phyloP scores from a whole-genome alignment of 805 yeast species.

The Groenewaldozyma tartarivorans region DNA sequence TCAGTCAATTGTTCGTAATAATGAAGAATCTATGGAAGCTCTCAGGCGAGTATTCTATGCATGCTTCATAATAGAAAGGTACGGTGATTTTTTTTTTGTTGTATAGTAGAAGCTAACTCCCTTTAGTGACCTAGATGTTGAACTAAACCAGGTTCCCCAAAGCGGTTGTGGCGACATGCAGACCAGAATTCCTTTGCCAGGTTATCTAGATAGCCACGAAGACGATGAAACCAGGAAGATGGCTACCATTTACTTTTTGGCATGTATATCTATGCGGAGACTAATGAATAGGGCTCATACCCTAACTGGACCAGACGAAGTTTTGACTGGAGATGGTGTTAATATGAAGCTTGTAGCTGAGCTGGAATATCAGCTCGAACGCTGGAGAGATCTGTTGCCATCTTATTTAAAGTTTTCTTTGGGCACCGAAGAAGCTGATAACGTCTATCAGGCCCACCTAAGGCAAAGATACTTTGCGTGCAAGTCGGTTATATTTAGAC shows the following conservation, averaged over 20 bases:
- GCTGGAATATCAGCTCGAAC: constrained; percentile 12
- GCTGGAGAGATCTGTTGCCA: constrained; percentile 14
- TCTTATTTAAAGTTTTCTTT: constrained; percentile 4
- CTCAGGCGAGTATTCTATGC: constrained; percentile 10
- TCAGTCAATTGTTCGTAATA: background rate
- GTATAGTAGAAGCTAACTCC: background rate
- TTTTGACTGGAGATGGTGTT: constrained; percentile 2
- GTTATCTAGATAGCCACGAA: constrained; percentile 9
- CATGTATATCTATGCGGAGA: constrained; percentile 15
- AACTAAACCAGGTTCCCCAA: constrained; percentile 12
- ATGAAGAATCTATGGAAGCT: constrained; percentile 7
- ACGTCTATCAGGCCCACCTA: constrained; percentile 12
- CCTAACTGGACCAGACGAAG: constrained; percentile 7
- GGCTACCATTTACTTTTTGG: constrained; percentile 12
- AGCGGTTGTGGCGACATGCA: constrained; percentile 11
- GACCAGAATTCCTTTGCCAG: constrained; percentile 7
- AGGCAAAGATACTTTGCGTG: constrained; percentile 15
- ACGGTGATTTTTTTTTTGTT: background rate
- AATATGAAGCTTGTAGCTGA: constrained; percentile 10
- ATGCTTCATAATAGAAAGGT: constrained; percentile 10
- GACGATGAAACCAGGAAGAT: constrained; percentile 6
- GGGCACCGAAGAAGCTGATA: constrained; percentile 3
- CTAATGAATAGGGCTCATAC: constrained; percentile 14
- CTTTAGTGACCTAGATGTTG: constrained; percentile 11
- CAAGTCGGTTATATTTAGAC: constrained; percentile 13